Conservation (phyloP, 148 eudicot genomes). For the Rhododendron molle region DNA sequence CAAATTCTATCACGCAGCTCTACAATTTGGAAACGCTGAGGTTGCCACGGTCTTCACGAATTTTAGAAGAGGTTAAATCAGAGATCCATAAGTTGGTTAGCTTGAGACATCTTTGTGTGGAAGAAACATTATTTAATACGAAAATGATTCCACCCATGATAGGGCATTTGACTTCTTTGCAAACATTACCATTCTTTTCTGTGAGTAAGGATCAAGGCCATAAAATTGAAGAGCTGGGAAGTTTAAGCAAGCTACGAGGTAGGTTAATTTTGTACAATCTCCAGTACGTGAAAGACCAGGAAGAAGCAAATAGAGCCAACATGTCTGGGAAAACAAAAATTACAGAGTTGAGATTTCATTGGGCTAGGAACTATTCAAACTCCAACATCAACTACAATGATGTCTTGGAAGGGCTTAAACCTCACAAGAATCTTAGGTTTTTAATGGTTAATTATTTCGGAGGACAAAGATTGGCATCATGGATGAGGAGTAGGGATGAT, state of each 20-base stretch:
- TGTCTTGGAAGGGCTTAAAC: background rate
- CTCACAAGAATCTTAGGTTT: background rate
- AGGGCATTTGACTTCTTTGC: background rate
- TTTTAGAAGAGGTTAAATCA: no score
- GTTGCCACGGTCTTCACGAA: no score
- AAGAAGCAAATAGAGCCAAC: background rate
- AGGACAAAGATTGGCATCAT: background rate
- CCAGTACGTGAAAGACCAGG: background rate
- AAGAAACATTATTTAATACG: no score
- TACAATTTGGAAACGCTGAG: slow-evolving; percentile 9
- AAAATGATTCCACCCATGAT: background rate
- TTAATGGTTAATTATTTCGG: background rate
- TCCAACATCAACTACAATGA: background rate
- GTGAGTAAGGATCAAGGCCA: background rate
- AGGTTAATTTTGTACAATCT: background rate
- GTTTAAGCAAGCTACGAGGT: background rate
- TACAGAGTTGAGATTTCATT: background rate
- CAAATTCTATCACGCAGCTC: slow-evolving; percentile 10
- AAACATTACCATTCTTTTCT: background rate
- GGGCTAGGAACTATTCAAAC: background rate
- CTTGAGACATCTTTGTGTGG: background rate
- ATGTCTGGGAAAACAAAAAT: background rate
- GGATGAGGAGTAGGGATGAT: background rate
- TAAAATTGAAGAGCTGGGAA: background rate
- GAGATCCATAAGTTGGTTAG: background rate